phyloP scores from a whole-genome alignment of 1,284 basidiomycete species.

The Chondrostereum purpureum region DNA sequence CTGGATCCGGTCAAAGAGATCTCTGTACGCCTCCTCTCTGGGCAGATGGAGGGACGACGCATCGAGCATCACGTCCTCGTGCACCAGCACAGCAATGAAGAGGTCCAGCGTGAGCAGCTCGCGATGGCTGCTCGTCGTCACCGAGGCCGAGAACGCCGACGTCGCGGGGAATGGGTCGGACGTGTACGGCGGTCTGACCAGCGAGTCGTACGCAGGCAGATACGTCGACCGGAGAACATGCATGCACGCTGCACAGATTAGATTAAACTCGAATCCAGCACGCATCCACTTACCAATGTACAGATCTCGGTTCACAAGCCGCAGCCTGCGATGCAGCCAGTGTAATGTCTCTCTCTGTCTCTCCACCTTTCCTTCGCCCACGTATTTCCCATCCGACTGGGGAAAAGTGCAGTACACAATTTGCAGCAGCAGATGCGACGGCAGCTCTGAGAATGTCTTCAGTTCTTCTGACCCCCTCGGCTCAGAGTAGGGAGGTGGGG shows the following conservation, averaged over 20 bases:
- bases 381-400: conserved; percentile 21
- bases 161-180: conserved; percentile 50
- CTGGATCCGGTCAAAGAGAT: conserved; percentile 53
- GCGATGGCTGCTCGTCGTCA: conserved; percentile 24
- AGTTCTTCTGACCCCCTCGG: background rate
- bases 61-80: conserved; percentile 51
- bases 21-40: conserved; percentile 49
- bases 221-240: conserved; percentile 54
- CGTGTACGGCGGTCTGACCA: conserved; percentile 46
- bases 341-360: conserved; percentile 42
- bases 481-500: background rate
- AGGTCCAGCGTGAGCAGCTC: conserved; percentile 49
- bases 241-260: conserved; percentile 43
- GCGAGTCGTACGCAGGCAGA: conserved; percentile 39
- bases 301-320: conserved; percentile 42
- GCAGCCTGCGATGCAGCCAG: conserved; percentile 42
- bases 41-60: conserved; percentile 50
- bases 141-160: conserved; percentile 17
- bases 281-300: conserved; percentile 37
- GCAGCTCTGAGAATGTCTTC: conserved; percentile 29
- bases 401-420: conserved; percentile 47
- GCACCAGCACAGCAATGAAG: conserved; percentile 51
- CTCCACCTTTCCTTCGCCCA: conserved; percentile 25
- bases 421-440: conserved; percentile 44
- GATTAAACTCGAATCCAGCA: background rate